A percentile compares a stretch with the other conserved stretches of the same genome.
These are phyloP conservation scores for Phanerochaete sordida DNA, from an alignment of 768 basidiomycete species.

Conservation along the genomic window DNA sequence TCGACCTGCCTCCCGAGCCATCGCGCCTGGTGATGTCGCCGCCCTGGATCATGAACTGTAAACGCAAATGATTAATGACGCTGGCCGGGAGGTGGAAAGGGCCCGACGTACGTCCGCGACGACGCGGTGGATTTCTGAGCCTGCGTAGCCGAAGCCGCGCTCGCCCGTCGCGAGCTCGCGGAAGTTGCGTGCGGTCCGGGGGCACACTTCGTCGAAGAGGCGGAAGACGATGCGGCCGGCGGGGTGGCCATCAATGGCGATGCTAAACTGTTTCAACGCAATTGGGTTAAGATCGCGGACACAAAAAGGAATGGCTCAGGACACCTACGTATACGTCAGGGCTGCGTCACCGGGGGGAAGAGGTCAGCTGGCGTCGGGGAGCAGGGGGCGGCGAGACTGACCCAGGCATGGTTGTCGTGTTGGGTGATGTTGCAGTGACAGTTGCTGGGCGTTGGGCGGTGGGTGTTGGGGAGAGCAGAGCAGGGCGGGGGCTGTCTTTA, in stretches of 20 bases:
- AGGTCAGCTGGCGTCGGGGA: not conserved
- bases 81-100: not conserved
- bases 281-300: not conserved
- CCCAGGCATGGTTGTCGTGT: not conserved
- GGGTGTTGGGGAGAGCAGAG: not conserved
- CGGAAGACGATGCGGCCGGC: slow-evolving; percentile 78
- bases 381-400: not conserved
- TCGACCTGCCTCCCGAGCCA: slow-evolving; percentile 37
- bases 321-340: slow-evolving; percentile 25
- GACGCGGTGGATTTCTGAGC: slow-evolving; percentile 62
- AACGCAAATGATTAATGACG: not conserved
- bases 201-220: slow-evolving; percentile 80
- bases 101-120: slow-evolving; percentile 33
- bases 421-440: no score
- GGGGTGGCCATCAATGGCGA: slow-evolving; percentile 55
- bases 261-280: slow-evolving; percentile 48
- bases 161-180: slow-evolving; percentile 70
- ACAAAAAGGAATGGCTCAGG: not conserved
- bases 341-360: not conserved
- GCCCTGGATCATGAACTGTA: slow-evolving; percentile 37
- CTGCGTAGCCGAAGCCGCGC: slow-evolving; percentile 69
- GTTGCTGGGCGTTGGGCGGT: not conserved
- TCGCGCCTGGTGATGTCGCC: slow-evolving; percentile 34
- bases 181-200: slow-evolving; percentile 78
- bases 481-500: not conserved